Evolutionary conservation across 2,329 filamentous ascomycete species (phyloP).

Genomic region (Colletotrichum neosansevieriae): DNA sequence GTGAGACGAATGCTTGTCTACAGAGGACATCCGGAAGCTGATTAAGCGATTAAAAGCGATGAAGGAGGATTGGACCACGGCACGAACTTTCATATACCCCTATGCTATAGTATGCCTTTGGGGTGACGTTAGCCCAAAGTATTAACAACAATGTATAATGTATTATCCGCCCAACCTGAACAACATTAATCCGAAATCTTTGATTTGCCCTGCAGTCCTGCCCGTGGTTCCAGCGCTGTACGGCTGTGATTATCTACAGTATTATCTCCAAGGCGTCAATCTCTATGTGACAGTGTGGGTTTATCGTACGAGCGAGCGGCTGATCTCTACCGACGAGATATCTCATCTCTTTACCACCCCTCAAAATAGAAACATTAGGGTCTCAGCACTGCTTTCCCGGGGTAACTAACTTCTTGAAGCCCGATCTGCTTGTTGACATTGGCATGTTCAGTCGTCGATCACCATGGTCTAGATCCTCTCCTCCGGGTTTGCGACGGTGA

Average conservation of each 20-base stretch:
- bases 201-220: no score
- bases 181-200: not conserved
- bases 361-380: not conserved
- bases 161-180: not conserved
- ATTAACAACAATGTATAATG: slow-evolving; percentile 33
- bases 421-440: no score
- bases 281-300: not conserved
- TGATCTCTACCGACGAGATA: not conserved
- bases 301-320: not conserved
- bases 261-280: not conserved
- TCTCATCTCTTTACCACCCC: not conserved
- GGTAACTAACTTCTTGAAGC: no score
- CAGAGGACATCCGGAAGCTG: not conserved
- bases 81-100: slow-evolving; percentile 31
- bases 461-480: no score
- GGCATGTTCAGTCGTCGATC: no score
- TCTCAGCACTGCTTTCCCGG: no score
- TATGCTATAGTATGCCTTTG: slow-evolving; percentile 13
- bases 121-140: not conserved
- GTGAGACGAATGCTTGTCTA: not conserved
- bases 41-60: not conserved
- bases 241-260: no score
- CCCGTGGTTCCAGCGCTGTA: no score
- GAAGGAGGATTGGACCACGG: slow-evolving; percentile 1
- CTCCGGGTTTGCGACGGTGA: no score